Conservation (phyloP, 2,329 filamentous ascomycete species). For the Sporothrix luriei region DNA sequence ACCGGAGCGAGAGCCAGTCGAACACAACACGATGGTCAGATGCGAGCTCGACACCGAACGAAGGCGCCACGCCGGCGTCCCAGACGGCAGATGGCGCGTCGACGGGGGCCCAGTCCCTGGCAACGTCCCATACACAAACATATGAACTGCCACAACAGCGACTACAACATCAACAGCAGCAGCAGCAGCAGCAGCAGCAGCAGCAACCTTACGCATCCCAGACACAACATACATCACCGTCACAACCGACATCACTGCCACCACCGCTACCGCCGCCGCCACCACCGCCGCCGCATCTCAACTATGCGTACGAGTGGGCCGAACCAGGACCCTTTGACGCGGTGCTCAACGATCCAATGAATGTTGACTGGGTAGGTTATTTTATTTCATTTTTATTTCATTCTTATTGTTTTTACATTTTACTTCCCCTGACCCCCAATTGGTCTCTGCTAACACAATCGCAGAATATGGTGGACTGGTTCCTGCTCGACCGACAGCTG, state of each 20-base stretch:
- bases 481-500: slow-evolving; percentile 32
- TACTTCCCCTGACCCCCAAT: no score
- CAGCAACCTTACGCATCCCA: background rate
- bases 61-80: background rate
- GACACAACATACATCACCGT: background rate
- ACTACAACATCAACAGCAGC: no score
- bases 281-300: slow-evolving; percentile 13
- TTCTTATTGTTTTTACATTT: background rate
- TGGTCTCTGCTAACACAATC: background rate
- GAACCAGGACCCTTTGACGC: slow-evolving; percentile 34
- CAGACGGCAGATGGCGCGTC: slow-evolving; percentile 11
- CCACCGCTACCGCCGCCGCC: background rate
- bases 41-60: slow-evolving; percentile 3
- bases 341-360: slow-evolving; percentile 33
- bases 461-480: slow-evolving; percentile 36
- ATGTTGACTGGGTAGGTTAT: slow-evolving; percentile 36
- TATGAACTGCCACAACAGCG: background rate
- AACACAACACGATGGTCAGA: background rate
- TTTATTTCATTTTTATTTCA: background rate
- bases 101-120: background rate
- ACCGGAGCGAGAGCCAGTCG: slow-evolving; percentile 5
- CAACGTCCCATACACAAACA: background rate
- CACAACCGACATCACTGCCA: no score
- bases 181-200: background rate
- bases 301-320: slow-evolving; percentile 33